These are phyloP conservation scores for Penicillium sp. DNA, from an alignment of 2,329 filamentous ascomycete genomes.

Conservation along the genomic window DNA sequence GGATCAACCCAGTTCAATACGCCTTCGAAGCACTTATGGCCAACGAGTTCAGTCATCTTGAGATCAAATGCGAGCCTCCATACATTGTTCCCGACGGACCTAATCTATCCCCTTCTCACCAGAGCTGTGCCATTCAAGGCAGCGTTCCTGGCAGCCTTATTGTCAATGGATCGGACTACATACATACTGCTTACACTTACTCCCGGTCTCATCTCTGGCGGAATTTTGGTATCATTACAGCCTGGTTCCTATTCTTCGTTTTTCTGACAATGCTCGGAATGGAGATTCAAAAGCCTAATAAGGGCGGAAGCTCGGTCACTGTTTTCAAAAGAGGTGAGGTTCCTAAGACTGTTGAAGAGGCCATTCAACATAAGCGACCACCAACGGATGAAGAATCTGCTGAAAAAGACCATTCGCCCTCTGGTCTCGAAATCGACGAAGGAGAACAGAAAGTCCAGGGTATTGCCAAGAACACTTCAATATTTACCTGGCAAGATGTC, in stretches of 20 bases:
- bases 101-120: conserved; percentile 52
- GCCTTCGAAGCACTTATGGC: conserved; percentile 70
- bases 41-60: conserved; percentile 69
- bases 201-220: conserved; percentile 64
- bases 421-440: conserved; percentile 23
- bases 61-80: conserved; percentile 59
- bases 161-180: conserved; percentile 62
- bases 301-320: conserved; percentile 79
- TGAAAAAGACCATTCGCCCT: conserved; percentile 28
- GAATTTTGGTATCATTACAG: conserved; percentile 80
- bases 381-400: conserved; percentile 58
- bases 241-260: conserved; percentile 76
- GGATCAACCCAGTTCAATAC: conserved; percentile 71
- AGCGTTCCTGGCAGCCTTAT: conserved; percentile 56
- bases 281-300: conserved; percentile 76
- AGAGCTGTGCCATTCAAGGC: conserved; percentile 64
- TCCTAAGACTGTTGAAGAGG: conserved; percentile 61
- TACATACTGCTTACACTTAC: conserved; percentile 60
- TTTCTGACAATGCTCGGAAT: conserved; percentile 75
- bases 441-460: conserved; percentile 44
- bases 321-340: conserved; percentile 73
- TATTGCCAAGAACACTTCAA: conserved; percentile 67
- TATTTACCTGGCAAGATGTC: conserved; percentile 86
- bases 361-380: conserved; percentile 54
- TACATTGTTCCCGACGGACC: conserved; percentile 61